Evolutionary conservation across 2,329 filamentous ascomycete genomes (phyloP), one percentile per base, ranked within the genome.

Genomic region (Orbilia ellipsospora): DNA sequence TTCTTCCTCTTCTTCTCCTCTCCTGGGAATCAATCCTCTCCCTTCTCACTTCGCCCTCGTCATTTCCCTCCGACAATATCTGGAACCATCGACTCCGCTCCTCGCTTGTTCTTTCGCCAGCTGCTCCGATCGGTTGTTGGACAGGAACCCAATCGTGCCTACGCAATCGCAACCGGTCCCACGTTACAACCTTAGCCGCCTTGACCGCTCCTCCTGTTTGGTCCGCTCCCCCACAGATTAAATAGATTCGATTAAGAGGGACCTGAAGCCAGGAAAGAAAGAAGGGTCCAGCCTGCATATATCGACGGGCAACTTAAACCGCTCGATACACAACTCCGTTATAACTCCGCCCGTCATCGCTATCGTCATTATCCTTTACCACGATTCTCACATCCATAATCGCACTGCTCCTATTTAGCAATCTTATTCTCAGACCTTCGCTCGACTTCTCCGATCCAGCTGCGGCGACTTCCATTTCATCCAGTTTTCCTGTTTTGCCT

Each of bases 61-160:
- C 40, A 40, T 13, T n/a, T 48, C 8, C 13, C 4, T 48, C 7
- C 15, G 44, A 18, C 44, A 48, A 48, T 18, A 1, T 48, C 5
- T 7, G 1, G 31, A 36, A n/a, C 44, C 4, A n/a, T 48, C 16
- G 5, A 48, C 44, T 48, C 31, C 31, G 31, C 31, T 48, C 44
- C 44, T 18, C 44, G 44, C 44, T 18, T n/a, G 44, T 5, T 50
- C 59, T 63, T 48, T 54, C 65, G 65, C 45, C 56, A 42, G 59
- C 36, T 26, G 28, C 57, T 69, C 66, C 66, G 66, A 70, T 63
- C 66, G 66, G 64, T 48, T 68, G 65, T 69, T 69, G 65, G 31
- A 36, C 31, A 36, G 31, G 31, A 36, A 36, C 31, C 31, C 31
- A 36, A 42, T 26, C 55, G 40, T 26, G 55, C 18, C 57, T 51